These are phyloP conservation scores for Thermothelomyces thermophilus DNA, from an alignment of 2,329 filamentous ascomycete genomes.

Conservation along the genomic window DNA sequence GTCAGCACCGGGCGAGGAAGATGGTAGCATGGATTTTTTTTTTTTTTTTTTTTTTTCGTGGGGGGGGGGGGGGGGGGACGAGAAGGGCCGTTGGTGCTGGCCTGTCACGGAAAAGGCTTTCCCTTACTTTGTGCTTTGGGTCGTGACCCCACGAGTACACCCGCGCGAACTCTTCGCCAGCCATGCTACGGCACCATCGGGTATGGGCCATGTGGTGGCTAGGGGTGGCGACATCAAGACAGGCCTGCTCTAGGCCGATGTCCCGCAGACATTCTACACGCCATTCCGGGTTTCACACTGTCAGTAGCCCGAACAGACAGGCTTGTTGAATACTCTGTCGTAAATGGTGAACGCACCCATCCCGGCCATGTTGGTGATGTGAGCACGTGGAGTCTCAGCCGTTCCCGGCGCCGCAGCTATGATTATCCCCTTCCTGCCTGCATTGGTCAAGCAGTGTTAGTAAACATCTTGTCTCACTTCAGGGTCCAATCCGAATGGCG, in stretches of 20 bases:
- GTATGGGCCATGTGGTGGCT: constrained; percentile 42
- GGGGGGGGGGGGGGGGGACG: too few relatives aligned
- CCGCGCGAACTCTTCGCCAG: constrained; percentile 45
- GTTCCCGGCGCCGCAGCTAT: constrained; percentile 43
- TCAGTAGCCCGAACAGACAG: neutral
- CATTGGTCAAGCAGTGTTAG: neutral
- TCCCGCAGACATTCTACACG: constrained; percentile 50
- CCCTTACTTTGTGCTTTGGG: constrained; percentile 20
- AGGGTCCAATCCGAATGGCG: neutral
- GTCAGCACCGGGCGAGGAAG: too few relatives aligned
- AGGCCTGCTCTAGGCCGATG: constrained; percentile 41
- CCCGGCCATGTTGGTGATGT: constrained; percentile 54
- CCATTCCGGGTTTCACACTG: constrained; percentile 25
- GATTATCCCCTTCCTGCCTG: constrained; percentile 47
- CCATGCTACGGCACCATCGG: constrained; percentile 47
- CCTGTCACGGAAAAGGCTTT: too few relatives aligned
- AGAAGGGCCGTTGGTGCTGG: too few relatives aligned
- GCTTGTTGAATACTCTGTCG: neutral
- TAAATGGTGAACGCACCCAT: constrained; percentile 30
- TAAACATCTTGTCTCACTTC: neutral
- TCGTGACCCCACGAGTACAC: constrained; percentile 43
- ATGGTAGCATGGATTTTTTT: neutral
- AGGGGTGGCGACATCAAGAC: constrained; percentile 31
- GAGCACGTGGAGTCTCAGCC: constrained; percentile 51
- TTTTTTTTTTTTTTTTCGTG: too few relatives aligned